Evolutionary conservation across 352 stramenopile genomes (phyloP).

Genomic region (Phytopythium ostracodes): DNA sequence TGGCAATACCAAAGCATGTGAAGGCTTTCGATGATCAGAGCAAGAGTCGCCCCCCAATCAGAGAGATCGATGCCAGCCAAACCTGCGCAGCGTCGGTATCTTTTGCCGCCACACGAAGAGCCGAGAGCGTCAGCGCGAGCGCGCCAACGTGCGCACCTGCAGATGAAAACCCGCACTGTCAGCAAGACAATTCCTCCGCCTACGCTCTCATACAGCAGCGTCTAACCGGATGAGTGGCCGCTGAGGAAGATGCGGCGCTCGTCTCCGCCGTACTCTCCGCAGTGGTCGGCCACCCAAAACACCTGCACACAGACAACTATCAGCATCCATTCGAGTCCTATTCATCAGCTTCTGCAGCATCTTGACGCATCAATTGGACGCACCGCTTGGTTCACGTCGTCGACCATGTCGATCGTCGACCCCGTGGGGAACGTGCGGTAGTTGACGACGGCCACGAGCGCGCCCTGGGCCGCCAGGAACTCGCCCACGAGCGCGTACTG

Average conservation of each 20-base stretch:
- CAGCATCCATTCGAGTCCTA: constrained; percentile 1
- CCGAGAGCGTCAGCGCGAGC: constrained; percentile 52
- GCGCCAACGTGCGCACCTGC: constrained; percentile 45
- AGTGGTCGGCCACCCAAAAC: constrained; percentile 51
- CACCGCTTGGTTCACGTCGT: constrained; percentile 81
- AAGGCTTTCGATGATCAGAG: background rate
- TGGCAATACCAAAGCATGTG: background rate
- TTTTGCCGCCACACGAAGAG: constrained; percentile 20
- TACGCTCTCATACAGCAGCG: background rate
- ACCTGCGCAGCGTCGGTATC: background rate
- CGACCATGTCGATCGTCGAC: constrained; percentile 82
- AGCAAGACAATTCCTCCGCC: background rate
- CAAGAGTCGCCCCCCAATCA: too few species aligned
- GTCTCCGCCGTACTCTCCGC: constrained; percentile 44
- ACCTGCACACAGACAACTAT: constrained; percentile 21
- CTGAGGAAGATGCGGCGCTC: constrained; percentile 41
- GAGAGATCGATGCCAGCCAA: background rate
- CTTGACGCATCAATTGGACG: constrained; percentile 3
- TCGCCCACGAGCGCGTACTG: constrained; percentile 69
- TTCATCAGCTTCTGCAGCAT: background rate
- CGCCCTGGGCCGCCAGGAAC: constrained; percentile 45
- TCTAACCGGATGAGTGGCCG: constrained; percentile 59
- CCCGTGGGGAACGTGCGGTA: constrained; percentile 89
- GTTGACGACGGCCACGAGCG: constrained; percentile 86
- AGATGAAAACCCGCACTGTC: background rate